Evolutionary conservation across 2,329 filamentous ascomycete genomes (phyloP), one percentile per base, ranked within the genome.

Genomic region (Magnaporthales sp.): DNA sequence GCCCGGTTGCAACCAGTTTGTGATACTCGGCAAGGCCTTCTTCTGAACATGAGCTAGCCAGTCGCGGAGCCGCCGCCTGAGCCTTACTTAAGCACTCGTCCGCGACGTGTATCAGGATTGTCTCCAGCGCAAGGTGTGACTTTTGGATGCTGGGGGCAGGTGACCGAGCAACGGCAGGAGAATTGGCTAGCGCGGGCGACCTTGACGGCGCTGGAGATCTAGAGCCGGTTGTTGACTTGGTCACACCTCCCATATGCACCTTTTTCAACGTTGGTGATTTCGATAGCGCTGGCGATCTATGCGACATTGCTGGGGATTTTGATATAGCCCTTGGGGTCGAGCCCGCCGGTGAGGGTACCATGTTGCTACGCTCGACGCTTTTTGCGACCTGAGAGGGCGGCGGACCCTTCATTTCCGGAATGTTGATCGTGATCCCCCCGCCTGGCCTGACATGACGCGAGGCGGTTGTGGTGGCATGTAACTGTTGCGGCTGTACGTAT

Each of bases 21-120:
- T 91, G 86, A 72, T 93, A 93, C 68, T 88, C 82, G n/a, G 85
- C 81, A 9, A 91, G 74, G 54, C 83, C 80, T 46, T 77, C 75
- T 66, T 83, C 77, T 66, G 84, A 80, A 65, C 84, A 80, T 2
- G 82, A 79, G 22, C 78, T 77, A 22, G 84, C 82, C 2, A 87
- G 76, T 1, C 77, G 71, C 3, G 81, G 77, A 1, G 82, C 82
- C 67, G 86, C 81, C 1, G 77, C 76, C 68, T 89, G 86, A 19
- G 91, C 91, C 66, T 87, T 88, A 29, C 80, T 79, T 65, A 93
- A 86, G 71, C 91, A 92, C 70, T 94, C 90, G 71, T 94, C 90
- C 2, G 90, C 90, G 15, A 92, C 81, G n/a, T 84, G 85, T 8
- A 92, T 80, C 67, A 93, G 80, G 9, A 93, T 78, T 58, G 54